Percentiles rank a stretch among this genome's conserved stretches.
Evolutionary conservation across 1,284 basidiomycete species (phyloP).

Genomic region (Cronartium ribicola): DNA sequence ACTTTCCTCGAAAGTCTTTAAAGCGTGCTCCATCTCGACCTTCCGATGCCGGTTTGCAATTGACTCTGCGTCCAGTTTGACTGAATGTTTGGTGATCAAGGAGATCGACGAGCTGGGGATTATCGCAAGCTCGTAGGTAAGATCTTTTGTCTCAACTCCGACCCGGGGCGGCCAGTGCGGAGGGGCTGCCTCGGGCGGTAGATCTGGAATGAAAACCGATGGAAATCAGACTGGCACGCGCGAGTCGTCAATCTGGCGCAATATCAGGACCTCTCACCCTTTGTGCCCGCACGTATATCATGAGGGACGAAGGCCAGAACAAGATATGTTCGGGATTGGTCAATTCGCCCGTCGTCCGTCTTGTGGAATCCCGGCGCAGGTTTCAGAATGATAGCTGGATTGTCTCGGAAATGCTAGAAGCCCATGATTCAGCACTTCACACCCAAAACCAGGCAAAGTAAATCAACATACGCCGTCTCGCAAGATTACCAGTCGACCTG

Average conservation of each 20-base stretch:
- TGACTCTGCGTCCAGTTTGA: conserved; percentile 65
- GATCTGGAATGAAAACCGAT: conserved; percentile 53
- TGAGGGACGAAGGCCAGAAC: conserved; percentile 65
- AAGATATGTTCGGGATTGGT: conserved; percentile 62
- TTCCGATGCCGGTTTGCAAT: conserved; percentile 66
- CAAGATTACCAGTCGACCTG: conserved; percentile 78
- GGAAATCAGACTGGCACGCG: too few species aligned
- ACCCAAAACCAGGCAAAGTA: conserved; percentile 7
- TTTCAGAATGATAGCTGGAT: conserved; percentile 72
- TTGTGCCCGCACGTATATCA: conserved; percentile 52
- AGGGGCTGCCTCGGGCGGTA: conserved; percentile 55
- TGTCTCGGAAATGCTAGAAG: conserved; percentile 70
- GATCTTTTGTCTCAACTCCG: conserved; percentile 56
- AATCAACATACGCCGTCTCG: conserved; percentile 68
- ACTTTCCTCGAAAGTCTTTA: conserved; percentile 47
- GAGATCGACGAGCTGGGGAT: conserved; percentile 72
- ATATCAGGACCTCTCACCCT: conserved; percentile 63
- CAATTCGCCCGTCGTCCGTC: conserved; percentile 54
- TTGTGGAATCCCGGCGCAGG: conserved; percentile 57
- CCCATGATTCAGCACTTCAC: conserved; percentile 37
- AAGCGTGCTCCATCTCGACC: conserved; percentile 60
- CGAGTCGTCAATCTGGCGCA: too few species aligned
- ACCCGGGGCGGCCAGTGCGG: conserved; percentile 64
- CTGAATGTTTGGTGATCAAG: conserved; percentile 60
- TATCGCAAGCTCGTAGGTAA: conserved; percentile 66